Evolutionary conservation across 2,329 filamentous ascomycete species (phyloP).

Genomic region (Hypoxylon sp.): DNA sequence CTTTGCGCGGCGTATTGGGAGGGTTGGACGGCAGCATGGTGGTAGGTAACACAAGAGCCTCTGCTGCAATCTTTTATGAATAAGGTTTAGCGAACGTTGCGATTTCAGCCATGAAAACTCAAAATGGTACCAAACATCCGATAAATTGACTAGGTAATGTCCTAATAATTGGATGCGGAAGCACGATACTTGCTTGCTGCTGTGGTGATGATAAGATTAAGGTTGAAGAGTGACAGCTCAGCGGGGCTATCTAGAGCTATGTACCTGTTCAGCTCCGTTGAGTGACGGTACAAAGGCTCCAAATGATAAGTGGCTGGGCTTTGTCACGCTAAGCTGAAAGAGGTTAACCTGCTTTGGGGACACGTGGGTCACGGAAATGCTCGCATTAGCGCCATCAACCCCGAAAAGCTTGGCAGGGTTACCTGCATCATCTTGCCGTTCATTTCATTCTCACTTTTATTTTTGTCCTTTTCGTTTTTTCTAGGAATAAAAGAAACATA

Average conservation of each 20-base stretch:
- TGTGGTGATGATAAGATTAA: conserved; percentile 13
- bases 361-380: conserved; percentile 18
- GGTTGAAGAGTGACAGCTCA: conserved; percentile 1
- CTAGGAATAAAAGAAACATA: too few relatives aligned
- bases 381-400: conserved; percentile 1
- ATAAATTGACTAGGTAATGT: too few relatives aligned
- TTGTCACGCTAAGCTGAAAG: too few relatives aligned
- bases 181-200: conserved; percentile 7
- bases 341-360: too few relatives aligned
- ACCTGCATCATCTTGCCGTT: conserved; percentile 2
- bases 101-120: not conserved
- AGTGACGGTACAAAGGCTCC: not conserved
- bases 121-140: too few relatives aligned
- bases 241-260: conserved; percentile 6
- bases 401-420: not conserved
- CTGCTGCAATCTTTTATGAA: not conserved
- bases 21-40: conserved; percentile 24
- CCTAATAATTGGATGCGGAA: conserved; percentile 3
- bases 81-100: not conserved
- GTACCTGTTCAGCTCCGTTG: conserved; percentile 10
- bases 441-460: too few relatives aligned
- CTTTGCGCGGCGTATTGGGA: conserved; percentile 33
- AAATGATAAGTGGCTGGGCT: conserved; percentile 13
- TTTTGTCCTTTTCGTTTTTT: too few relatives aligned
- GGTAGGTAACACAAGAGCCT: not conserved